These are phyloP conservation scores for Cichorium intybus DNA, from an alignment of 140 eudicot species.

Conservation along the genomic window DNA sequence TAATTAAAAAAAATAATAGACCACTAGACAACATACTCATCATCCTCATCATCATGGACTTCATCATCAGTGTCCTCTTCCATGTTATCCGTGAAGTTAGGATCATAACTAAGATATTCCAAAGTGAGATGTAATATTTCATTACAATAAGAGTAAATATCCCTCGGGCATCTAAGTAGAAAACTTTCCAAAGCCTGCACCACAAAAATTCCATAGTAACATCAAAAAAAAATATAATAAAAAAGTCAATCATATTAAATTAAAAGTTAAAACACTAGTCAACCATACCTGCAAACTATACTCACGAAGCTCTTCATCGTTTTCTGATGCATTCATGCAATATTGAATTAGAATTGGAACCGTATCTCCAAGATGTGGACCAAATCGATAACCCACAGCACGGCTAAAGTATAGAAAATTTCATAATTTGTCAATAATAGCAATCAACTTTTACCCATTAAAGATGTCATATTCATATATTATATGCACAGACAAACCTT, in stretches of 20 bases:
- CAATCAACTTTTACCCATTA: neutral
- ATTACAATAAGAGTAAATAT: slow-evolving; percentile 76
- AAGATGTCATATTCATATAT: neutral
- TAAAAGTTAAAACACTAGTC: neutral
- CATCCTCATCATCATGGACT: slow-evolving; percentile 79
- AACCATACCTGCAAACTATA: slow-evolving; percentile 89
- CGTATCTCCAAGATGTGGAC: slow-evolving; percentile 95
- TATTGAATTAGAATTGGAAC: slow-evolving; percentile 81
- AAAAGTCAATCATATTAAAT: slow-evolving; percentile 10
- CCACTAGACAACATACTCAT: slow-evolving; percentile 62
- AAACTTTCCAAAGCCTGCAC: slow-evolving; percentile 94
- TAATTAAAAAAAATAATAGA: neutral
- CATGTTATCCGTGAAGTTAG: slow-evolving; percentile 95
- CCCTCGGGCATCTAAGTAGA: slow-evolving; percentile 95
- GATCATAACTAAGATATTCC: slow-evolving; percentile 95
- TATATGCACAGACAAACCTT: slow-evolving; percentile 44
- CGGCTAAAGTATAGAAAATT: slow-evolving; percentile 50
- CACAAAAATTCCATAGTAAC: slow-evolving; percentile 3
- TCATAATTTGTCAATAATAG: neutral
- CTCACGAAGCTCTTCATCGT: slow-evolving; percentile 99
- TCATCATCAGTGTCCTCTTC: slow-evolving; percentile 97
- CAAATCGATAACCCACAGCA: slow-evolving; percentile 98
- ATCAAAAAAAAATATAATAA: too few relatives aligned
- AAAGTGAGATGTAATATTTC: slow-evolving; percentile 78
- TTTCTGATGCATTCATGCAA: slow-evolving; percentile 93